phyloP scores from a whole-genome alignment of 2,329 filamentous ascomycete species.

The Aspergillus sp. region DNA sequence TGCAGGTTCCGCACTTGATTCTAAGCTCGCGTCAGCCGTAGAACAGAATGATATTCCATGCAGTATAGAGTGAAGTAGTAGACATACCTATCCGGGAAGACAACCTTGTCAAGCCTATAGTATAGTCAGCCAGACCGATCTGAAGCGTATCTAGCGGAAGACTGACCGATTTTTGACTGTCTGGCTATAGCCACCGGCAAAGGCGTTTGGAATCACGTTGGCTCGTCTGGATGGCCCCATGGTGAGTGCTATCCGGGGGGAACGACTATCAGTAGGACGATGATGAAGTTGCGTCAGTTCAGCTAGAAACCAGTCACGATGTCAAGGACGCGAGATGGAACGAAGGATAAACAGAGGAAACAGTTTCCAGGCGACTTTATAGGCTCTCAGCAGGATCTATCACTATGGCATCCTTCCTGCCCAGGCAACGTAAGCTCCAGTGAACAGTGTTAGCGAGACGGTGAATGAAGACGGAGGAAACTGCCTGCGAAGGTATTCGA shows the following conservation, averaged over 20 bases:
- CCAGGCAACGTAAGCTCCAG: no score
- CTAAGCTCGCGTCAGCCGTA: conserved; percentile 30
- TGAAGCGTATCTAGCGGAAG: neutral
- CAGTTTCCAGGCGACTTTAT: no score
- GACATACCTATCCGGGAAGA: conserved; percentile 38
- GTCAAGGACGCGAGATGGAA: no score
- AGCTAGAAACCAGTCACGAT: no score
- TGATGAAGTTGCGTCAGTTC: no score
- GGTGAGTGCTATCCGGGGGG: neutral
- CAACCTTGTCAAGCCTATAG: conserved; percentile 29
- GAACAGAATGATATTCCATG: neutral
- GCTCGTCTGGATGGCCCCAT: neutral
- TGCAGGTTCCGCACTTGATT: conserved; percentile 52
- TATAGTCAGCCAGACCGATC: neutral
- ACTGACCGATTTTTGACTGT: conserved; percentile 27
- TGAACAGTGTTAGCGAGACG: neutral
- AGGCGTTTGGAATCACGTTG: conserved; percentile 18
- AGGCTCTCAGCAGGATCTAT: no score
- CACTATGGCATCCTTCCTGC: no score
- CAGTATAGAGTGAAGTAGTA: neutral
- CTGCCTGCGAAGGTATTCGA: neutral
- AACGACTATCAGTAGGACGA: neutral
- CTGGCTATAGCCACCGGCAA: conserved; percentile 30
- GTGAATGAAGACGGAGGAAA: neutral
- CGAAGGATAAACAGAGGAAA: no score